A percentile compares a stretch with the other conserved stretches of the same genome.
Evolutionary conservation across 1,284 basidiomycete genomes (phyloP).

Genomic region (Ceratobasidium theobromae): DNA sequence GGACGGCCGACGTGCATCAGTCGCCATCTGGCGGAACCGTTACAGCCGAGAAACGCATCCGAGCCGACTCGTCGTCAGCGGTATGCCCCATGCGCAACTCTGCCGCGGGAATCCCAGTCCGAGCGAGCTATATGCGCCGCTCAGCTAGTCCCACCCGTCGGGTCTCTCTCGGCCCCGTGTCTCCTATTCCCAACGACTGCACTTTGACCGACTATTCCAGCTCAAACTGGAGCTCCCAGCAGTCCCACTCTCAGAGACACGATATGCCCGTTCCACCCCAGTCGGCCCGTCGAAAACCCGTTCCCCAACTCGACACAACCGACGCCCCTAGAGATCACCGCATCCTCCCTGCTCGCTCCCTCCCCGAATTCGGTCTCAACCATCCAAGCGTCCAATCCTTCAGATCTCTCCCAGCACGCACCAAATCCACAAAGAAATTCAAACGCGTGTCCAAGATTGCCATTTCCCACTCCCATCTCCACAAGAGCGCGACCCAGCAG

Average conservation of each 20-base stretch:
- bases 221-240: not conserved
- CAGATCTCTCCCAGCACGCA: not conserved
- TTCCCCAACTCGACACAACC: not conserved
- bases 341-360: not conserved
- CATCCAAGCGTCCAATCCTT: not conserved
- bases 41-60: no score
- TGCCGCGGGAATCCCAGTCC: no score
- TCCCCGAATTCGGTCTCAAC: not conserved
- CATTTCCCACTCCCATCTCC: constrained; percentile 9
- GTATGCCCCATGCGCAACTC: no score
- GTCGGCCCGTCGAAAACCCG: constrained; percentile 4
- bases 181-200: no score
- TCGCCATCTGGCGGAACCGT: no score
- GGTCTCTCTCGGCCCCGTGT: no score
- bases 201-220: no score
- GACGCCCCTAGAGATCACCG: not conserved
- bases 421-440: not conserved
- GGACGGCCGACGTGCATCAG: no score
- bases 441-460: not conserved
- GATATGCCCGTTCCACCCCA: not conserved
- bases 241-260: not conserved
- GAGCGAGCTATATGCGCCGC: no score
- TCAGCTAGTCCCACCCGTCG: no score
- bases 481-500: not conserved
- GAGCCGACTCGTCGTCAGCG: no score